Percentiles rank a stretch among this genome's conserved stretches.
phyloP scores from a whole-genome alignment of 2,329 filamentous ascomycete genomes.

The Hypoxylon sp. region DNA sequence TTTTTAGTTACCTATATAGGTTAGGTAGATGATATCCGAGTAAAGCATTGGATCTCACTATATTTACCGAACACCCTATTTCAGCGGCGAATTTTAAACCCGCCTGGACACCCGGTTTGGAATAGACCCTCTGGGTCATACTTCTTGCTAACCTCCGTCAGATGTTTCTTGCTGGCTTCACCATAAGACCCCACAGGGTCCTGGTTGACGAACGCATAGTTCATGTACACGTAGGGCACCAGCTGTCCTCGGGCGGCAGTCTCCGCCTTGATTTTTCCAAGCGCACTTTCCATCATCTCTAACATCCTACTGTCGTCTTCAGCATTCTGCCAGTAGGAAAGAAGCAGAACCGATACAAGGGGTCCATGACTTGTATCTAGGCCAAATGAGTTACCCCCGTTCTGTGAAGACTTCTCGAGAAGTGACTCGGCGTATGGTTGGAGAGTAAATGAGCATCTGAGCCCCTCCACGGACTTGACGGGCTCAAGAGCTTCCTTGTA shows the following conservation, averaged over 20 bases:
- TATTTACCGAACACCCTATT: no score
- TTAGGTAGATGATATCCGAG: no score
- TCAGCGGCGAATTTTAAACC: no score
- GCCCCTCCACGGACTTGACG: constrained; percentile 28
- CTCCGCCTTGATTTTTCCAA: constrained; percentile 28
- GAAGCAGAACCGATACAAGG: constrained; percentile 28
- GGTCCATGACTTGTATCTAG: constrained; percentile 27
- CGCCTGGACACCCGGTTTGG: constrained; percentile 11
- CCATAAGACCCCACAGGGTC: constrained; percentile 36
- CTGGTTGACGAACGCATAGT: constrained; percentile 37
- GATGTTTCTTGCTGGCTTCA: constrained; percentile 23
- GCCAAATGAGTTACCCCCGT: constrained; percentile 36
- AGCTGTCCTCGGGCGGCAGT: constrained; percentile 22
- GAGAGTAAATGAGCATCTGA: constrained; percentile 34
- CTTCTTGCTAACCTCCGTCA: constrained; percentile 20
- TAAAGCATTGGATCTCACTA: no score
- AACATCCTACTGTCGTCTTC: constrained; percentile 33
- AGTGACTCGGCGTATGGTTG: constrained; percentile 36
- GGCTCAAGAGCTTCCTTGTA: constrained; percentile 17
- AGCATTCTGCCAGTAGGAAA: constrained; percentile 32
- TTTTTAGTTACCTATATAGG: no score
- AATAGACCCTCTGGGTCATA: constrained; percentile 32
- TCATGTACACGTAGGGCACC: constrained; percentile 37
- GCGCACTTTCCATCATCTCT: constrained; percentile 2
- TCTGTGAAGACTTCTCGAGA: constrained; percentile 14